phyloP scores from a whole-genome alignment of 176 grass and related monocot genomes.

The Cocos nucifera region DNA sequence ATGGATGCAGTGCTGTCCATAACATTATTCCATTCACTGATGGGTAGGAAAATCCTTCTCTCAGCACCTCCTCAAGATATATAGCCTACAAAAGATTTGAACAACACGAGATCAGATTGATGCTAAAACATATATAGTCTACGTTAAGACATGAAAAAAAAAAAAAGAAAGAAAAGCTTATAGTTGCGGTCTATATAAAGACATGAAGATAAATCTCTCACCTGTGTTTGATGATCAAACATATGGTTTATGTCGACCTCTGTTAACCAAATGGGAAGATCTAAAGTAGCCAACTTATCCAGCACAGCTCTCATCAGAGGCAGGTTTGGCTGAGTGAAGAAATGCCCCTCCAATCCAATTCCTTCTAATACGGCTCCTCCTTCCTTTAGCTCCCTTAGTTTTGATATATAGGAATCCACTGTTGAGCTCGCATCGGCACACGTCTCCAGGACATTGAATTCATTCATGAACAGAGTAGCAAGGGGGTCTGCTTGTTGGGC shows the following conservation, averaged over 20 bases:
- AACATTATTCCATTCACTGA: slow-evolving; percentile 74
- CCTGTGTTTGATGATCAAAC: slow-evolving; percentile 64
- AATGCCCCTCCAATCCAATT: slow-evolving; percentile 71
- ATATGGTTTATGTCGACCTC: slow-evolving; percentile 79
- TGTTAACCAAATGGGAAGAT: slow-evolving; percentile 88
- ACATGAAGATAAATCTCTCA: background rate
- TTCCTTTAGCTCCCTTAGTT: slow-evolving; percentile 50
- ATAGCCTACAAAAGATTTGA: slow-evolving; percentile 32
- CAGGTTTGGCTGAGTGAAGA: slow-evolving; percentile 77
- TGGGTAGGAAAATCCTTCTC: slow-evolving; percentile 83
- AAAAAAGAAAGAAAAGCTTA: too few relatives aligned
- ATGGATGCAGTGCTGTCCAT: slow-evolving; percentile 74
- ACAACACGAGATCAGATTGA: too few relatives aligned
- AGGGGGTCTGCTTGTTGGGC: slow-evolving; percentile 91
- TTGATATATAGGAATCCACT: slow-evolving; percentile 61
- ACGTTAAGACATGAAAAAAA: too few relatives aligned
- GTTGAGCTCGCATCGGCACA: slow-evolving; percentile 72
- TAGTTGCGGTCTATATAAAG: too few relatives aligned
- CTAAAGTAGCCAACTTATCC: slow-evolving; percentile 83
- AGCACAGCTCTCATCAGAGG: slow-evolving; percentile 76
- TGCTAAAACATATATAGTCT: too few relatives aligned
- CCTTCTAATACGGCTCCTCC: slow-evolving; percentile 77
- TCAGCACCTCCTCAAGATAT: slow-evolving; percentile 81
- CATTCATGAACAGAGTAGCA: slow-evolving; percentile 95
- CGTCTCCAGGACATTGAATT: slow-evolving; percentile 93